Conservation (phyloP, 345 rosid genomes). For the Eucalyptus melliodora region DNA sequence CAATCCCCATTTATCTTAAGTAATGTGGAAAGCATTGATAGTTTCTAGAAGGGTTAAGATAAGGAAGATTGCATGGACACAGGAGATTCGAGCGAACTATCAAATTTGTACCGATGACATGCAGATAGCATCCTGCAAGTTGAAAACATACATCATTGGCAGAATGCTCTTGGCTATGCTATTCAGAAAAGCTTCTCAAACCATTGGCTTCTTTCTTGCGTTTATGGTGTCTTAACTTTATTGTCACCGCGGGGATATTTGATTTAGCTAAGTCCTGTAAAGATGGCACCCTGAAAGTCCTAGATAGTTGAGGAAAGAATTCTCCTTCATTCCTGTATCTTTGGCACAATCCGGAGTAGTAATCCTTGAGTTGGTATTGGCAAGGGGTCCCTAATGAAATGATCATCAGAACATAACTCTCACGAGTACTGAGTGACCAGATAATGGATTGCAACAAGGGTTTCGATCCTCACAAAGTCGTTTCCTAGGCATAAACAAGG, state of each 20-base stretch:
- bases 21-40: rapidly evolving
- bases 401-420: constrained; percentile 16
- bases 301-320: background rate
- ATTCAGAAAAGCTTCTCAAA: background rate
- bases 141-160: background rate
- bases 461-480: no score
- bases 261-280: background rate
- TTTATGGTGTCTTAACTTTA: background rate
- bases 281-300: background rate
- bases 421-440: constrained; percentile 33
- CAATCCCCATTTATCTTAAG: background rate
- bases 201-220: background rate
- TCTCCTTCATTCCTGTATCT: background rate
- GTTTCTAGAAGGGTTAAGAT: background rate
- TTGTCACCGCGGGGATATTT: background rate
- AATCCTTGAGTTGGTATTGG: constrained; percentile 30
- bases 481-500: no score
- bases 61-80: background rate
- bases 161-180: background rate
- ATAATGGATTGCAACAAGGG: constrained; percentile 8
- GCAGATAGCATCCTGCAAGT: background rate
- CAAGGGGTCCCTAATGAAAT: constrained; percentile 27
- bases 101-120: background rate
- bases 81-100: rapidly evolving
- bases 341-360: constrained; percentile 14